Base-by-base conservation (phyloP, 192 early-diverging fungal species). In the Coemansia sp. region DNA sequence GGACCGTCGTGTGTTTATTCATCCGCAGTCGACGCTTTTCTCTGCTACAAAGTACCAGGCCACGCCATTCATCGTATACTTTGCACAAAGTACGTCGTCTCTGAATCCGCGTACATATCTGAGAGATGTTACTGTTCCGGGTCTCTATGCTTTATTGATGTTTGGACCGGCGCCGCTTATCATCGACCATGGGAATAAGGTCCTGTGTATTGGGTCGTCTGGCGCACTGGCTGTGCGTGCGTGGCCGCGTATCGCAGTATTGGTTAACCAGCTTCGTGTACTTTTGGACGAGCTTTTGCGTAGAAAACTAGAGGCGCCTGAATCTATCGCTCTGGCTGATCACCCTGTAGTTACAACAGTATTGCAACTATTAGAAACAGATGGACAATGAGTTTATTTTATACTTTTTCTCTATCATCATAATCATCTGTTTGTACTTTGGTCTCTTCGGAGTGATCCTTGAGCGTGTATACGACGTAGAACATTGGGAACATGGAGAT, bases 1-100 rank as follows among this genome's bases (percentile, higher is more conserved):
- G 1, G 85, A 87, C 33, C 86, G 88, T 0, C 87, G 92, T 5
- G 90, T 94, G 7, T 95, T 94, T 66, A 55, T 97, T 10, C 95
- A 97, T 62, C 95, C 95, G 14, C 85, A 90, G n/a, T 95, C 93
- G 17, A 84, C 87, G 30, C 58, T 92, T 53, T 93, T 93, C 70
- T 72, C 74, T 13, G 81, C 67, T 40, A 84, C 86, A 38, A 79
- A 86, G 59, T 94, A 86, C 68, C 76, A 81, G 30, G 78, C 87
- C 2, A 9, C 47, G 6, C 86, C 90, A 3, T 89, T 94, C 42
- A 62, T 94, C 53, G 87, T 89, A 3, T 96, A 89, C 66, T 89
- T 91, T 62, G 76, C 80, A 0, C 87, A 90, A 69, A 26, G 26
- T 1, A 80, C 92, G 2, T 13, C 40, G 52, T 68, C 50, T 17